These are phyloP conservation scores for Trapa incisa DNA, from an alignment of 345 rosid genomes.

Conservation along the genomic window DNA sequence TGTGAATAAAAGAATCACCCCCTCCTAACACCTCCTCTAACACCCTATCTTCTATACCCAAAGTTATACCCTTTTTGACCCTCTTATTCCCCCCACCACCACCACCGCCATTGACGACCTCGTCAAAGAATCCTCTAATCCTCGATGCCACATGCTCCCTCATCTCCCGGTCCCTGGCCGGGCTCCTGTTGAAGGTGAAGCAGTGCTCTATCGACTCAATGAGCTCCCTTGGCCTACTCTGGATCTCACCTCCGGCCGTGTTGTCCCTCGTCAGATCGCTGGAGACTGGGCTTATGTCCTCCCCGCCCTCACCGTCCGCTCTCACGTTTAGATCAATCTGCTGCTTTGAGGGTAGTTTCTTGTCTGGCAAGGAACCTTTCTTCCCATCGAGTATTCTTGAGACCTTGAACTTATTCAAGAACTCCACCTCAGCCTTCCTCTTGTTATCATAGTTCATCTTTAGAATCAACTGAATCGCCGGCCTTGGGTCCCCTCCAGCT, in stretches of 20 bases:
- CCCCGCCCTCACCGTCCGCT: not conserved
- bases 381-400: not conserved
- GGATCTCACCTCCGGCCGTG: not conserved
- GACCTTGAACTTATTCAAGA: conserved; percentile 3
- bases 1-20: conserved; percentile 9
- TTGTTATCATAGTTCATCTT: not conserved
- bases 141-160: not conserved
- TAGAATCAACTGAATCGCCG: not conserved
- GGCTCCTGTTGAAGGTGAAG: conserved; percentile 6
- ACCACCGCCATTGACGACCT: not conserved
- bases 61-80: not conserved
- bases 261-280: conserved; percentile 5
- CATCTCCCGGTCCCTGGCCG: conserved; percentile 7
- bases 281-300: conserved; percentile 3
- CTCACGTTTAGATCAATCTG: conserved; percentile 2
- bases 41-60: conserved; percentile 9
- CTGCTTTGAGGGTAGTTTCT: not conserved
- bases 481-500: not conserved
- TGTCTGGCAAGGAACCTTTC: not conserved
- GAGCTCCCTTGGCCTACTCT: not conserved
- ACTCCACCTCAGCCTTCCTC: conserved; percentile 1
- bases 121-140: conserved; percentile 5
- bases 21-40: conserved; percentile 8
- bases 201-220: not conserved
- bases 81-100: too few relatives aligned